These are phyloP conservation scores for Cercospora nicotianae DNA, from an alignment of 2,329 filamentous ascomycete species.

Conservation along the genomic window DNA sequence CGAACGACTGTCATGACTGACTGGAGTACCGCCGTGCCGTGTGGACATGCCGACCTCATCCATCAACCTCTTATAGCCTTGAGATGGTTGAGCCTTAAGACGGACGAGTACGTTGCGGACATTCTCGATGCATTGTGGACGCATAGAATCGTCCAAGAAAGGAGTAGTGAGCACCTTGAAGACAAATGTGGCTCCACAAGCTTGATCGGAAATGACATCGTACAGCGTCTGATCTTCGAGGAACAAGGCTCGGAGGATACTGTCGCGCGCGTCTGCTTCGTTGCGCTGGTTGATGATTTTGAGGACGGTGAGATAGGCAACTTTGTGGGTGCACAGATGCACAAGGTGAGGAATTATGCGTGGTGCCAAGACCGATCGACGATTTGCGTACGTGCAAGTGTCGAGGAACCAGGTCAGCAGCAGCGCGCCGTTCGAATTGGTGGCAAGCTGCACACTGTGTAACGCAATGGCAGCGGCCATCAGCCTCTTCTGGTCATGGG, in stretches of 20 bases:
- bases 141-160: conserved; percentile 91
- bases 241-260: conserved; percentile 86
- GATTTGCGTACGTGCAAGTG: conserved; percentile 91
- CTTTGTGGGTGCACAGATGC: conserved; percentile 96
- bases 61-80: conserved; percentile 98
- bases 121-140: conserved; percentile 84
- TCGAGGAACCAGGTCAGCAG: conserved; percentile 97
- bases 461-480: conserved; percentile 92
- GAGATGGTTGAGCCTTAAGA: conserved; percentile 88
- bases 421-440: conserved; percentile 91
- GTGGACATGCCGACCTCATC: conserved; percentile 90
- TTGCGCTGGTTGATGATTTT: conserved; percentile 99
- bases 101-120: conserved; percentile 84
- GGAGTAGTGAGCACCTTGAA: conserved; percentile 98
- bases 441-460: conserved; percentile 93
- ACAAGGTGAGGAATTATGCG: conserved; percentile 90
- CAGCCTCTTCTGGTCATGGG: conserved; percentile 93
- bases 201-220: conserved; percentile 85
- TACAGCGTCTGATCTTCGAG: conserved; percentile 88
- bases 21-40: conserved; percentile 43
- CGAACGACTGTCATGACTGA: conserved; percentile 39
- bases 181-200: conserved; percentile 90
- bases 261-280: conserved; percentile 87
- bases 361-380: conserved; percentile 87
- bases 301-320: conserved; percentile 92